Base-by-base conservation (phyloP, 2,329 filamentous ascomycete species). In the Neobulgaria alba region DNA sequence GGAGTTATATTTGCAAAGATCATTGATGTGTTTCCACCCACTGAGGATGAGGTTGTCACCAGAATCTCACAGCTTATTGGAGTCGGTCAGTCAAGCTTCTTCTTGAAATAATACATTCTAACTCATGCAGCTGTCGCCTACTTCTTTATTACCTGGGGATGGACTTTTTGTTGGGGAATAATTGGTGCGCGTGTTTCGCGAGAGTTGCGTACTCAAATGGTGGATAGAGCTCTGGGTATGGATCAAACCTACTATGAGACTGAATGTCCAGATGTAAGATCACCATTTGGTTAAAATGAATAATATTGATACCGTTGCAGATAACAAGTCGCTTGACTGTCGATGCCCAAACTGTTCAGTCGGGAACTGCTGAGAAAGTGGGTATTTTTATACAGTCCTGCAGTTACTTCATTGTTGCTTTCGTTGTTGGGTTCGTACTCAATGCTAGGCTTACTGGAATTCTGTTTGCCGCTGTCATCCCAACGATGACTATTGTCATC, bases 1-100 rank as follows among this genome's bases (percentile, higher is more conserved):
- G 77, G 73, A 38, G 74, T 82, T 45, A 64, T 82, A 39, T 82
- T 82, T 50, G 75, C 77, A 41, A 64, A 79, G 57, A 69, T 82
- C 4, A 66, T 82, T 46, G 74, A 82, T 54, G 66, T 74, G 45
- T 73, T 73, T 40, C 70, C 69, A 26, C 70, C 68, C 1, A 48
- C 58, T 21, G 62, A 67, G 48, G 56, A 66, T 39, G 65, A 67
- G 36, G 56, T 72, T 2, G 55, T 53, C 12, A 51, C 50, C 3
- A 54, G 64, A n/a, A 54, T 72, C 3, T 56, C 51, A 5, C 61
- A 69, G 45, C 61, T 71, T 5, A 60, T 54, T 19, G 46, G 31
- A 10, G 48, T 52, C 38, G 50, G 49, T 54, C 23, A 26, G 12
- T 12, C 12, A 26, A 26, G 7, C 23, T 12, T 12, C 12, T 26